A percentile compares a stretch with the other conserved stretches of the same genome.
Evolutionary conservation across 179 eudicot species (phyloP).

Genomic region (Nepenthes alata): DNA sequence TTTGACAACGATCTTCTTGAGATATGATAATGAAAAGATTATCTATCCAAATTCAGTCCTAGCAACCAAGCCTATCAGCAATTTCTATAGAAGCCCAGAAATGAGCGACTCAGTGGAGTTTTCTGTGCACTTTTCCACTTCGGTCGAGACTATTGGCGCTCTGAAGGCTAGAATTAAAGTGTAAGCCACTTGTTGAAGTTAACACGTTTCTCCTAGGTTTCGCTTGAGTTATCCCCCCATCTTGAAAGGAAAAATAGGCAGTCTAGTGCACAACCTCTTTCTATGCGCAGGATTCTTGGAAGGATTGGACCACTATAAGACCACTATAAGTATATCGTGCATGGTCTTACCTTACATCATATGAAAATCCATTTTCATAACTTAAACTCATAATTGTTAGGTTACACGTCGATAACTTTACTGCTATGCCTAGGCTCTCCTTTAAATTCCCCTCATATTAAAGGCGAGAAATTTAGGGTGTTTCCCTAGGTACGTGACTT

Average conservation of each 20-base stretch:
- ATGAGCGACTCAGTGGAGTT: constrained; percentile 78
- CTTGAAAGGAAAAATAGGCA: too few species aligned
- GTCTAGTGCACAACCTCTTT: too few species aligned
- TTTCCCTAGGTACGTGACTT: too few species aligned
- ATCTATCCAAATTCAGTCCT: constrained; percentile 63
- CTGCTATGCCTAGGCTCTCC: background rate
- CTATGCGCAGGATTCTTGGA: too few species aligned
- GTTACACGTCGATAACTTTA: too few species aligned
- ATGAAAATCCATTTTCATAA: too few species aligned
- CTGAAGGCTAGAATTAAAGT: constrained; percentile 48
- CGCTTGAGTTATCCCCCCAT: too few species aligned
- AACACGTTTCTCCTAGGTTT: background rate
- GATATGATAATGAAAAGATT: constrained; percentile 59
- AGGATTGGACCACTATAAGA: too few species aligned
- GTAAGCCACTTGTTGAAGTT: constrained; percentile 21
- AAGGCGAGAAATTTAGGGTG: too few species aligned
- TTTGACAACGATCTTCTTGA: constrained; percentile 64
- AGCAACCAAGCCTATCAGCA: constrained; percentile 69
- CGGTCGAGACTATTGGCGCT: constrained; percentile 46
- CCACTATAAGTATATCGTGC: too few species aligned
- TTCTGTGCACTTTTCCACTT: constrained; percentile 46
- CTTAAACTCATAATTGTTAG: too few species aligned
- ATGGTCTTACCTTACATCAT: too few species aligned
- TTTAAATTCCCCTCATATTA: background rate
- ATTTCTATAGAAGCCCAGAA: constrained; percentile 71